Conservation (phyloP, 768 basidiomycete genomes). For the Clathrus columnatus region DNA sequence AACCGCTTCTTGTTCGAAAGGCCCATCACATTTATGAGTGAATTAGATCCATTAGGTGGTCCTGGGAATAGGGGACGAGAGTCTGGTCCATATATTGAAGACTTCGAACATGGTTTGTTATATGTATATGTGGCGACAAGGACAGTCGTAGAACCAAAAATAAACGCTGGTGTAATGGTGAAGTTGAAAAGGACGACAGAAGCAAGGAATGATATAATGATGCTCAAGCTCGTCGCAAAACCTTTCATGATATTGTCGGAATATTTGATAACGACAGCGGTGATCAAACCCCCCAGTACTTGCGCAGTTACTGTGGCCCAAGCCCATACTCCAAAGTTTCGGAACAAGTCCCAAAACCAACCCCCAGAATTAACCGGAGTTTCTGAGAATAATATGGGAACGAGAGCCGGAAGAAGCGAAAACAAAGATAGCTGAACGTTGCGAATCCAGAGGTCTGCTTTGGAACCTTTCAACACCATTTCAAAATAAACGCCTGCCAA, state of each 20-base stretch:
- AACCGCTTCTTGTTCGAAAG: slow-evolving; percentile 37
- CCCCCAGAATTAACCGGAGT: slow-evolving; percentile 21
- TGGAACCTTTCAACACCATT: slow-evolving; percentile 37
- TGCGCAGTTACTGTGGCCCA: slow-evolving; percentile 86
- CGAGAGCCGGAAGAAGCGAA: slow-evolving; percentile 37
- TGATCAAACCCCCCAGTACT: slow-evolving; percentile 86
- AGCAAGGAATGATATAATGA: slow-evolving; percentile 90
- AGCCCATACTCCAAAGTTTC: slow-evolving; percentile 84
- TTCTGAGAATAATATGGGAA: slow-evolving; percentile 15
- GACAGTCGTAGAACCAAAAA: slow-evolving; percentile 77
- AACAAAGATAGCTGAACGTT: slow-evolving; percentile 43
- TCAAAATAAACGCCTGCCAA: slow-evolving; percentile 47
- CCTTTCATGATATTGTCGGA: slow-evolving; percentile 89
- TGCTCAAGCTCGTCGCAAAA: slow-evolving; percentile 90
- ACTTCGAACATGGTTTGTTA: slow-evolving; percentile 48
- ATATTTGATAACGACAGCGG: slow-evolving; percentile 91
- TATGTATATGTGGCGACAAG: slow-evolving; percentile 88
- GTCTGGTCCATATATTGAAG: background rate
- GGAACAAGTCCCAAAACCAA: slow-evolving; percentile 51
- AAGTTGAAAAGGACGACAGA: slow-evolving; percentile 88
- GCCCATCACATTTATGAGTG: slow-evolving; percentile 55
- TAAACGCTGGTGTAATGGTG: slow-evolving; percentile 75
- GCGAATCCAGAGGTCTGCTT: slow-evolving; percentile 39
- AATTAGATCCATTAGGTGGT: slow-evolving; percentile 38
- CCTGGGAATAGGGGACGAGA: slow-evolving; percentile 25